Conservation (phyloP, 1,284 basidiomycete genomes). For the Uromyces viciae-fabae region DNA sequence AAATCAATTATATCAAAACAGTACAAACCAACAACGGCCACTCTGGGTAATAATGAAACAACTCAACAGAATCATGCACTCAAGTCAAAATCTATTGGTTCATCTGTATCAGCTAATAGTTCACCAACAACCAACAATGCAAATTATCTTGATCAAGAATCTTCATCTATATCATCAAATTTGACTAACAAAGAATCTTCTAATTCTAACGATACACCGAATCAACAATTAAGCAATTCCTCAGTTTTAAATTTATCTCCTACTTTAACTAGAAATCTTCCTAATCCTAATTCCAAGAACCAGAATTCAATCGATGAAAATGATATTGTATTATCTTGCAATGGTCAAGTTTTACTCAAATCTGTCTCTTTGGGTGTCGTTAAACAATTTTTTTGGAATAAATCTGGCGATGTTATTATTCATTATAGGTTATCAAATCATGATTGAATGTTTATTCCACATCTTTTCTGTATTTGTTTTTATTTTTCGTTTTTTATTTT, state of each 20-base stretch:
- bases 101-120: background rate
- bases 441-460: background rate
- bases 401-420: conserved; percentile 73
- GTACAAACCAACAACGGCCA: conserved; percentile 46
- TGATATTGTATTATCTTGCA: conserved; percentile 80
- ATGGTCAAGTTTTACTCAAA: conserved; percentile 70
- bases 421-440: conserved; percentile 70
- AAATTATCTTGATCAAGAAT: background rate
- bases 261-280: too few relatives aligned
- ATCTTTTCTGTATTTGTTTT: background rate
- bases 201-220: background rate
- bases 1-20: too few relatives aligned
- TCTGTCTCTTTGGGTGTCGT: conserved; percentile 84
- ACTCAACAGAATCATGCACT: background rate
- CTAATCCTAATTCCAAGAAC: conserved; percentile 47
- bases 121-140: conserved; percentile 1
- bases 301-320: conserved; percentile 60
- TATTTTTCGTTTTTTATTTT: background rate
- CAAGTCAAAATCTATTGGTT: conserved; percentile 6
- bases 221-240: too few relatives aligned
- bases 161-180: background rate
- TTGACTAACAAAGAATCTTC: too few relatives aligned
- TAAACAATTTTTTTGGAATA: conserved; percentile 79
- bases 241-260: too few relatives aligned
- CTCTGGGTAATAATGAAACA: background rate